Base-by-base conservation (phyloP, 768 basidiomycete genomes). In the Amanita exitialis region DNA sequence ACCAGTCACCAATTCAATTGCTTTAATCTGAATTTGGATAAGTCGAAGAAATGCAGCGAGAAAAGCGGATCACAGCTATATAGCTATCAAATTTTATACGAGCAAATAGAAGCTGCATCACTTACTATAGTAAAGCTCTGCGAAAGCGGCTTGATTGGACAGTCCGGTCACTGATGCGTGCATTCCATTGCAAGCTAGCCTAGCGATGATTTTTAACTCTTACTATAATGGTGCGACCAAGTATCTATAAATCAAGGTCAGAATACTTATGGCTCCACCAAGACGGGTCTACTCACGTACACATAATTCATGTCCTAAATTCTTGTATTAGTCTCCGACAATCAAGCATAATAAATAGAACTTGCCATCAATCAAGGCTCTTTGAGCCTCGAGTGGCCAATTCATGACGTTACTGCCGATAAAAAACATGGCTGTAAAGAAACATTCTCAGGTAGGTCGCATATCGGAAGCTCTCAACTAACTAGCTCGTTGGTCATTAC, bases 71-170 rank as follows among this genome's bases (percentile, higher is more conserved):
- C 56, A 65, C 62, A 45, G 50, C 63, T 62, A 28, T 25, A 27
- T 27, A 16, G 28, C 18, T 8, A 27, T 38, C n/a, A 38, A 15
- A n/a, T 9, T 38, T 21, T 3, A 34, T 3, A 3, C 13, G 16
- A 25, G 18, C n/a, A 37, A 23, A 38, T 36, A 6, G 34, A 6
- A 56, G 36, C 23, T 30, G 13, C 23, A 48, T 3, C 8, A 63
- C 78, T 32, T 56, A 77, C 79, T 80, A 65, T 87, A 91, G 53
- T 82, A 88, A 15, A 91, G 69, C 63, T 90, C 87, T 3, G 86
- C 86, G 52, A 89, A 86, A 3, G 79, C 83, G 54, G 83, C 67
- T 56, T 78, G 68, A 59, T 80, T 89, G 7, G 72, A 64, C 37
- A 83, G 69, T 2, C 77, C 59, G 0, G 83, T 83, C 77, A 75